These are phyloP conservation scores for Orbilia oligospora DNA, from an alignment of 2,329 filamentous ascomycete genomes.

Conservation along the genomic window DNA sequence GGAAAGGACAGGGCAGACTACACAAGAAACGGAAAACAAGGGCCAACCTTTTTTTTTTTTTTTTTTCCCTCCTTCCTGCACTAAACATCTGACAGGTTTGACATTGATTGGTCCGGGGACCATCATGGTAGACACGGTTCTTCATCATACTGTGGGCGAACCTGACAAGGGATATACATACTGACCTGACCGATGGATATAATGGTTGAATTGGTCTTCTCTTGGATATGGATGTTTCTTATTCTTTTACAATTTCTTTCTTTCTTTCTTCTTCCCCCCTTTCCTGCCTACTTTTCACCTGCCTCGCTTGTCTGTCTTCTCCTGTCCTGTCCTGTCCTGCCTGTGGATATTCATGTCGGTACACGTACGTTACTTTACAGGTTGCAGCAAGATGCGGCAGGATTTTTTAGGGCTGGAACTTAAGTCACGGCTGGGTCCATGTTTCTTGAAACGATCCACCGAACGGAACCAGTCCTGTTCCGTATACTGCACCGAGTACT, in stretches of 20 bases:
- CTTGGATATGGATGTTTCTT: constrained; percentile 26
- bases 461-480: constrained; percentile 39
- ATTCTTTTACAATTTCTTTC: background rate
- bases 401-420: constrained; percentile 27
- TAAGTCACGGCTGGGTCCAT: constrained; percentile 2
- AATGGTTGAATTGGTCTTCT: background rate
- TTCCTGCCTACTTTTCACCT: constrained; percentile 6
- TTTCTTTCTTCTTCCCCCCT: constrained; percentile 4
- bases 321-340: background rate
- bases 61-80: constrained; percentile 3
- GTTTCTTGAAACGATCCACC: constrained; percentile 34
- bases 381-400: constrained; percentile 8
- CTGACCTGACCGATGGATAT: constrained; percentile 3
- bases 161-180: constrained; percentile 2
- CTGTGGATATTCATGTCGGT: constrained; percentile 2
- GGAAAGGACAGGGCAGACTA: background rate
- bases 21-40: background rate
- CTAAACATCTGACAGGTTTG: constrained; percentile 45
- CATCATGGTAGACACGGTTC: constrained; percentile 29
- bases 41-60: background rate
- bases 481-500: constrained; percentile 32
- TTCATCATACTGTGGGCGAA: background rate
- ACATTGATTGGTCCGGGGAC: constrained; percentile 36
- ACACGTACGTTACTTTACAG: background rate
- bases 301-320: background rate